Percentiles rank a stretch among this genome's conserved stretches.
phyloP scores from a whole-genome alignment of 1,284 basidiomycete species.

The Boletellus sp. region DNA sequence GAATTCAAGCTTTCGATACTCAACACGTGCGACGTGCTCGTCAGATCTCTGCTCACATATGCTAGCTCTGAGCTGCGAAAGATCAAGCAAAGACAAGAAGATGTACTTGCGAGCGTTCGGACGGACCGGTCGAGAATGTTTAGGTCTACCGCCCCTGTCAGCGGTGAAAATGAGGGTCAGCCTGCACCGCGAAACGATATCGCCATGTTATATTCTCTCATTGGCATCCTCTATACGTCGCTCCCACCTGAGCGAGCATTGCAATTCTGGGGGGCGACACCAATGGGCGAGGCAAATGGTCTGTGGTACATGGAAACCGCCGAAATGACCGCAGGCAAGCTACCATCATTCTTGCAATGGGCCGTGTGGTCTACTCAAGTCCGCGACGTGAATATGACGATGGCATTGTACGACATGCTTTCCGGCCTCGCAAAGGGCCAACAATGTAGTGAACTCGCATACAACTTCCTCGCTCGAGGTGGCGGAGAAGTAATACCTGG shows the following conservation, averaged over 20 bases:
- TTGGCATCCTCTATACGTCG: slow-evolving; percentile 75
- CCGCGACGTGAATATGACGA: slow-evolving; percentile 68
- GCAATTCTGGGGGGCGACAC: slow-evolving; percentile 80
- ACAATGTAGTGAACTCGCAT: slow-evolving; percentile 78
- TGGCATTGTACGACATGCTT: slow-evolving; percentile 86
- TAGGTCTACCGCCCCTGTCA: slow-evolving; percentile 44
- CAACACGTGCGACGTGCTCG: slow-evolving; percentile 65
- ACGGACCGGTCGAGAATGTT: slow-evolving; percentile 52
- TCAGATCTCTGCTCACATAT: slow-evolving; percentile 73
- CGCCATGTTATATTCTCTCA: slow-evolving; percentile 78
- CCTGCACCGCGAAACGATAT: slow-evolving; percentile 70
- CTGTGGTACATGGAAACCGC: slow-evolving; percentile 51
- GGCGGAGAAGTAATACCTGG: slow-evolving; percentile 62
- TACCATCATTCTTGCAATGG: slow-evolving; percentile 84
- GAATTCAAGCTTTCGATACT: slow-evolving; percentile 70
- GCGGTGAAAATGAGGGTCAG: slow-evolving; percentile 38
- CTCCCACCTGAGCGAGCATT: slow-evolving; percentile 75
- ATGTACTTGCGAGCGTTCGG: slow-evolving; percentile 64
- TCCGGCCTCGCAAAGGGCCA: slow-evolving; percentile 82
- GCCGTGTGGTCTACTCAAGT: slow-evolving; percentile 81
- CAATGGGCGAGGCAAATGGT: slow-evolving; percentile 37
- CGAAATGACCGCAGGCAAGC: slow-evolving; percentile 60
- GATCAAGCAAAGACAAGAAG: slow-evolving; percentile 89
- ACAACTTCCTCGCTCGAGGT: slow-evolving; percentile 78
- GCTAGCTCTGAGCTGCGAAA: slow-evolving; percentile 86